These are phyloP conservation scores for Glycine tomentella DNA, from an alignment of 306 rosid genomes.

Conservation along the genomic window DNA sequence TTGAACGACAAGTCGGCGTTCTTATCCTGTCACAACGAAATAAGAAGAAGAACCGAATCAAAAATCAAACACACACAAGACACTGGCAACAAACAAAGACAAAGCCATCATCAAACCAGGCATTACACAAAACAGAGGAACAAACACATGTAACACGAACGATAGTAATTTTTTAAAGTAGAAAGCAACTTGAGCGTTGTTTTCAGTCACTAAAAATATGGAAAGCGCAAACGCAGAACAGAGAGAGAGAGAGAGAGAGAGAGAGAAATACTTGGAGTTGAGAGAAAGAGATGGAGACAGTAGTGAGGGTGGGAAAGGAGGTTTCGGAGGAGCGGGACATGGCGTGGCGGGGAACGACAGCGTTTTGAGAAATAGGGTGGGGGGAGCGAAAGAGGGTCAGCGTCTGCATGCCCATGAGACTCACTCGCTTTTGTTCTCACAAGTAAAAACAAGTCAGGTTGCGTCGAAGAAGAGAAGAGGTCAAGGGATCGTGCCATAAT, in stretches of 20 bases:
- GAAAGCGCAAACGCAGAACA: not conserved
- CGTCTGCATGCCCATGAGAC: not conserved
- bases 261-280: slow-evolving; percentile 63
- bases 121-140: not conserved
- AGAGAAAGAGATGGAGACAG: slow-evolving; percentile 72
- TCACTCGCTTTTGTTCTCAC: too few relatives aligned
- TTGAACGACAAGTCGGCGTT: slow-evolving; percentile 70
- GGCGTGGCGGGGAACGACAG: slow-evolving; percentile 46
- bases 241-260: not conserved
- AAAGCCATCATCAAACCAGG: not conserved
- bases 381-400: slow-evolving; percentile 41
- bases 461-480: too few relatives aligned
- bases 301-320: slow-evolving; percentile 58
- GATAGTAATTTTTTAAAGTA: not conserved
- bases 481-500: too few relatives aligned
- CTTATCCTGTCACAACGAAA: slow-evolving; percentile 65
- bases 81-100: not conserved
- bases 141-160: not conserved
- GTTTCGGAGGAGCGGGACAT: slow-evolving; percentile 57
- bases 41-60: slow-evolving; percentile 6
- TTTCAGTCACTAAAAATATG: not conserved
- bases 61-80: slow-evolving; percentile 5
- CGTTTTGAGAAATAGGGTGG: slow-evolving; percentile 51
- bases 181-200: slow-evolving; percentile 13
- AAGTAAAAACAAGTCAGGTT: too few relatives aligned